Conservation (phyloP, 208 protist species). For the Naegleria gruberi region DNA sequence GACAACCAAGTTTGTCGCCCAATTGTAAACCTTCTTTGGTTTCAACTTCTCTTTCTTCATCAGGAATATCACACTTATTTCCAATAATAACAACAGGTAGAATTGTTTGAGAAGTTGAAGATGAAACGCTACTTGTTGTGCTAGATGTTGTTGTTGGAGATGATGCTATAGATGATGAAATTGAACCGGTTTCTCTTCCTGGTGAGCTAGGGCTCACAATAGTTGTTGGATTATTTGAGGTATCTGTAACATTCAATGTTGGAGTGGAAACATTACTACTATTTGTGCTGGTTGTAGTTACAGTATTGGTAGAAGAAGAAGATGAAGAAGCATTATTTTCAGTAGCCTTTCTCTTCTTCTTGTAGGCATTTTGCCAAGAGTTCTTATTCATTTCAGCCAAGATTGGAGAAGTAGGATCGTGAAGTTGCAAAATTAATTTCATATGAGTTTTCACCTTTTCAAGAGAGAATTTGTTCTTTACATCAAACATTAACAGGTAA, state of each 20-base stretch:
- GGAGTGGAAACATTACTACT: too few relatives aligned
- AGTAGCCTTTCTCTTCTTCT: neutral
- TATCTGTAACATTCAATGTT: too few relatives aligned
- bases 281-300: neutral
- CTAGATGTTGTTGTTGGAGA: neutral
- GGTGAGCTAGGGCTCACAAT: neutral
- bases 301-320: too few relatives aligned
- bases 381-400: neutral
- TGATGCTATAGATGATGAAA: neutral
- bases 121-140: neutral
- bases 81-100: slow-evolving; percentile 54
- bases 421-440: neutral
- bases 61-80: slow-evolving; percentile 57
- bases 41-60: slow-evolving; percentile 30
- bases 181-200: neutral
- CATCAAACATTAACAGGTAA: neutral
- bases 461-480: neutral
- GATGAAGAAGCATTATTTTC: too few relatives aligned
- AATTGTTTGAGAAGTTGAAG: neutral
- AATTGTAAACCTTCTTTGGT: neutral
- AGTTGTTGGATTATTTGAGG: neutral
- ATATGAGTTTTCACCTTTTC: neutral
- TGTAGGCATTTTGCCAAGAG: neutral
- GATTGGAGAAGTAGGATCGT: neutral
- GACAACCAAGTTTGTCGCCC: neutral